phyloP scores from a whole-genome alignment of 495 filamentous ascomycete genomes.

The Lophium mytilinum region DNA sequence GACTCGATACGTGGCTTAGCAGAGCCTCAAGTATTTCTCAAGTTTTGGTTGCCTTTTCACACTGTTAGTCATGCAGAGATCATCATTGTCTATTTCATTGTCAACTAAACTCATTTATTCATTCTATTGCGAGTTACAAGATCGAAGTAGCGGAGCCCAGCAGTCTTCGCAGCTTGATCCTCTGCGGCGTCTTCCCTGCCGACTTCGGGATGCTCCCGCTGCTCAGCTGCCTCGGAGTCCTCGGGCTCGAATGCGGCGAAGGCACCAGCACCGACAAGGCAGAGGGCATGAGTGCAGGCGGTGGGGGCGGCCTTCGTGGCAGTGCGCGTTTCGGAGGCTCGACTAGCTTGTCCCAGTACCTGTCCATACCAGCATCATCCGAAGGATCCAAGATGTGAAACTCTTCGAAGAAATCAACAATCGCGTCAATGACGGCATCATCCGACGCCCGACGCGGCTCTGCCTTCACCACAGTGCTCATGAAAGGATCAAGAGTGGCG shows the following conservation, averaged over 20 bases:
- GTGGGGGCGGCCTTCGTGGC: neutral
- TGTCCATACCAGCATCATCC: constrained; percentile 10
- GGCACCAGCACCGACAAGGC: neutral
- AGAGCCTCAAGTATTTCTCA: no score
- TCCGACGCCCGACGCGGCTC: constrained; percentile 4
- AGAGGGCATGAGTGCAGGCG: neutral
- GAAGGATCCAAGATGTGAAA: neutral
- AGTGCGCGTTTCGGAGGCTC: neutral
- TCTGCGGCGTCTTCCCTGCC: neutral
- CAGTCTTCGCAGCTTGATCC: constrained; percentile 4
- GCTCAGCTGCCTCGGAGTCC: neutral
- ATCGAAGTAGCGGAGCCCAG: constrained; percentile 5
- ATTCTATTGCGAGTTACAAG: neutral
- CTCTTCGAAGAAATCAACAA: constrained; percentile 5
- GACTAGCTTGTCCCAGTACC: constrained; percentile 8
- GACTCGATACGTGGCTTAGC: no score
- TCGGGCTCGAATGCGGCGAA: neutral
- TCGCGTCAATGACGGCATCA: constrained; percentile 5
- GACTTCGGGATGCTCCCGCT: neutral
- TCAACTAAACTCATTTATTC: neutral
- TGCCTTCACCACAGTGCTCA: neutral
- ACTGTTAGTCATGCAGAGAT: no score
- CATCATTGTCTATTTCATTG: no score
- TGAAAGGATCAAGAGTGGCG: constrained; percentile 8
- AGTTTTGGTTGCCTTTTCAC: no score